Evolutionary conservation across 2,329 filamentous ascomycete species (phyloP), one percentile per base, ranked within the genome.

Genomic region (Biscogniauxia mediterranea): DNA sequence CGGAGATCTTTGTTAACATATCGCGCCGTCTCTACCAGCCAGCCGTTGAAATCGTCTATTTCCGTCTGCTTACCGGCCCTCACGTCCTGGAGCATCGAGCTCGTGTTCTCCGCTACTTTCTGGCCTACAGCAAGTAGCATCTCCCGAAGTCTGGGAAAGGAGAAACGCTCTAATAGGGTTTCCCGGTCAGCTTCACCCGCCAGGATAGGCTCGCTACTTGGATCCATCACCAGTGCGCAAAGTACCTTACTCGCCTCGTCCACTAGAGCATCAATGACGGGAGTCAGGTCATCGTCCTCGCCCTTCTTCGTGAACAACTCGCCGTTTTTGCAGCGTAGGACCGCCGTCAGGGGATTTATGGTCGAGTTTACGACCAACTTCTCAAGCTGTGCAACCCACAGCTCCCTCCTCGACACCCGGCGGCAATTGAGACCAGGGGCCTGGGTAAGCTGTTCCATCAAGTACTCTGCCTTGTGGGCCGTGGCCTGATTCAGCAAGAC

Each of bases 321-420:
- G n/a, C 93, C 92, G 68, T 97, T 97, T 64, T 85, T 85, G 72
- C 88, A 89, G 58, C 90, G 83, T 59, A 95, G 80, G 9, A 97
- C 77, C 0, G 89, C 89, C 0, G 92, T 95, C n/a, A 97, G 77
- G 0, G 94, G 92, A 71, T 97, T 96, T 69, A 97, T 86, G 32
- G 93, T 80, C 42, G 86, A 82, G 71, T 96, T 97, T 56, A 93
- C 81, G 0, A 90, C 89, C 1, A 97, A 80, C 74, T 97, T 97
- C 70, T 96, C 91, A 2, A 97, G 83, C 77, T 97, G 93, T n/a
- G 82, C 69, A 9, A 81, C 65, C 80, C 82, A 83, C 17, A 87
- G 73, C 53, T 84, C 79, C 2, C 75, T 64, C 11, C 75, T 71
- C 1, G 76, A 64, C 4, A 83, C 77, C 21, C 68, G 61, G 8